These are phyloP conservation scores for Calonectria hawksworthii DNA, from an alignment of 2,329 filamentous ascomycete species.

Conservation along the genomic window DNA sequence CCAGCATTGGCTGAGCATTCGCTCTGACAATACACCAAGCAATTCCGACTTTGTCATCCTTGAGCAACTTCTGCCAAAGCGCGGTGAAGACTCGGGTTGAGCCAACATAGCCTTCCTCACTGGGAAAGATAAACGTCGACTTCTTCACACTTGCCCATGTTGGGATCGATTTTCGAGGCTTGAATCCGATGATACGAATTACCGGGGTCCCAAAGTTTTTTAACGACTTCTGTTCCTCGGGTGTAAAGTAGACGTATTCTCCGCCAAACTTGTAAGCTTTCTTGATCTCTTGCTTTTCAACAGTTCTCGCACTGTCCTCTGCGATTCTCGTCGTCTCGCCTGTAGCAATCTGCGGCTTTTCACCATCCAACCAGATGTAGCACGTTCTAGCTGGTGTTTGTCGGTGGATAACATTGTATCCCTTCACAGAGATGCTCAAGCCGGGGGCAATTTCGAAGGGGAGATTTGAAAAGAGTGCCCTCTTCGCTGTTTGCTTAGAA, in stretches of 20 bases:
- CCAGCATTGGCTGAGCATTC: conserved; percentile 84
- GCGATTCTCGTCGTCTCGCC: conserved; percentile 82
- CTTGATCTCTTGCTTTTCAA: conserved; percentile 85
- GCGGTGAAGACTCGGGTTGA: conserved; percentile 95
- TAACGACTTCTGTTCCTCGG: conserved; percentile 84
- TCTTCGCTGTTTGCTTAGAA: conserved; percentile 88
- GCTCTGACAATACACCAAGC: conserved; percentile 90
- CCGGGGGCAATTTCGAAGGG: conserved; percentile 89
- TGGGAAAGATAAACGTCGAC: conserved; percentile 93
- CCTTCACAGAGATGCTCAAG: conserved; percentile 90
- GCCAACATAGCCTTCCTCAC: conserved; percentile 89
- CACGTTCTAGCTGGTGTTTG: conserved; percentile 86
- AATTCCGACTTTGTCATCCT: conserved; percentile 84
- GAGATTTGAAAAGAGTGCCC: conserved; percentile 89
- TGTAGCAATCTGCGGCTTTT: conserved; percentile 83
- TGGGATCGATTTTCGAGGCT: conserved; percentile 80
- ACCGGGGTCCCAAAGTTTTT: conserved; percentile 85
- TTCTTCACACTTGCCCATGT: conserved; percentile 90
- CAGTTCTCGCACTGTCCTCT: conserved; percentile 80
- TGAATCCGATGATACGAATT: conserved; percentile 95
- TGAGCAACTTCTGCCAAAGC: conserved; percentile 87
- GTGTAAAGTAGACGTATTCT: conserved; percentile 87
- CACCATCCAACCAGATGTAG: conserved; percentile 91
- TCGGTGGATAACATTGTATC: conserved; percentile 89
- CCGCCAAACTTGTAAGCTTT: conserved; percentile 98